Evolutionary conservation across 805 yeast species (phyloP), one percentile per base, ranked within the genome.

Genomic region (Candida golubevii): DNA sequence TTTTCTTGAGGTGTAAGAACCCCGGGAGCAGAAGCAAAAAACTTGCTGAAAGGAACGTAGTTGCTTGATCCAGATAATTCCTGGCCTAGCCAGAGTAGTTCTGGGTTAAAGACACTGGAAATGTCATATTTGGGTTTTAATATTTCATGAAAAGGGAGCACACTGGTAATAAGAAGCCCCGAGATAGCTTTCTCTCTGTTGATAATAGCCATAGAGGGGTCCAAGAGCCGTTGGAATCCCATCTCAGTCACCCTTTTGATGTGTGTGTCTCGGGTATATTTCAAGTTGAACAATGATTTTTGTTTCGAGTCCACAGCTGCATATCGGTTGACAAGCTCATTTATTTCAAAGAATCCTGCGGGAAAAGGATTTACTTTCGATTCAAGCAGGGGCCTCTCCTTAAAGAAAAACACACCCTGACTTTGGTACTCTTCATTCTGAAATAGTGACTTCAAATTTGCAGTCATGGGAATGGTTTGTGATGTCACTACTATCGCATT

Each of bases 41-140:
- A 43, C 3, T 18, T 33, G 42, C 64, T 64, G 49, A 67, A 64
- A 35, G 59, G 42, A n/a, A 61, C 51, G 33, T 33, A 33, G 1
- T 44, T 45, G 36, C 42, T 45, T 1, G 43, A 27, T 0, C 69
- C 72, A 0, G 68, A 53, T 5, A 65, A 44, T 37, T 62, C 66
- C 44, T 61, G 62, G 3, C 71, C 70, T 7, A 67, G 28, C 72
- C 72, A 67, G 18, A 67, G 39, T 28, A 53, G 51, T 27, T 67
- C 72, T 6, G 55, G 51, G 35, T 49, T 52, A 5, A 41, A 26
- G 4, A 11, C 14, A 8, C 38, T 35, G 14, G 46, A 38, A 11
- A 23, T 12, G 6, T 54, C 53, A 30, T 62, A 59, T 44, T 66
- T 47, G 2, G 57, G 42, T 6, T 47, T 32, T 6, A 63, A 49